A percentile compares a stretch with the other conserved stretches of the same genome.
Evolutionary conservation across 2,329 filamentous ascomycete genomes (phyloP).

Genomic region (Dactylellina parvicollis): DNA sequence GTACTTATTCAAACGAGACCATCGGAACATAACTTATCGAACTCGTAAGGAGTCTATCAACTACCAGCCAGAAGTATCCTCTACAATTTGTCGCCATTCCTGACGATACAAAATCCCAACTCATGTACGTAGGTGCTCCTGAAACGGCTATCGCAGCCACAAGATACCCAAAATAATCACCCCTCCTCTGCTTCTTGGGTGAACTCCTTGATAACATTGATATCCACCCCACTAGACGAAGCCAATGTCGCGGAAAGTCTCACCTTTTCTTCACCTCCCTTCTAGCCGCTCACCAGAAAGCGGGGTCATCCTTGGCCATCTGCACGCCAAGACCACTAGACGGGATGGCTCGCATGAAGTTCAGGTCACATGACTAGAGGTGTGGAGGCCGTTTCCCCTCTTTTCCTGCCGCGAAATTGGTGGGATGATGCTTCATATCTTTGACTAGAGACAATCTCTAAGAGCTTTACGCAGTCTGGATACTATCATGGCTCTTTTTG

Average conservation of each 20-base stretch:
- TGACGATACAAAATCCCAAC: conserved; percentile 22
- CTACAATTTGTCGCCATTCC: background rate
- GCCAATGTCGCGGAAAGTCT: conserved; percentile 34
- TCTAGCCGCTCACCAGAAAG: conserved; percentile 33
- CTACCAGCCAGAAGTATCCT: background rate
- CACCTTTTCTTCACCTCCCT: conserved; percentile 24
- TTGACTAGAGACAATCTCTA: background rate
- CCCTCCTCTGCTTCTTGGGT: conserved; percentile 15
- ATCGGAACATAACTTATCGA: too few relatives aligned
- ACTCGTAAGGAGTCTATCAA: background rate
- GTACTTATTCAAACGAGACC: too few relatives aligned
- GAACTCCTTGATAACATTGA: conserved; percentile 15
- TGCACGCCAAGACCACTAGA: conserved; percentile 52
- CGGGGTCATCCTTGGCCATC: conserved; percentile 37
- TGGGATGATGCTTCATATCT: background rate
- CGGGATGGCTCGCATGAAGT: conserved; percentile 54
- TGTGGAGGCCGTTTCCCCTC: conserved; percentile 42
- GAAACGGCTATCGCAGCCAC: conserved; percentile 17
- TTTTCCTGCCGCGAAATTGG: conserved; percentile 14
- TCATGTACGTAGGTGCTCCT: conserved; percentile 1
- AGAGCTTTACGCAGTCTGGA: background rate
- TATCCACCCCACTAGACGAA: conserved; percentile 29
- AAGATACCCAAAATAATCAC: conserved; percentile 11
- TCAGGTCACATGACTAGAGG: conserved; percentile 52
- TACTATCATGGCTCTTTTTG: background rate